phyloP scores from a whole-genome alignment of 2,329 filamentous ascomycete genomes.

The Pseudofabraea citricarpa region DNA sequence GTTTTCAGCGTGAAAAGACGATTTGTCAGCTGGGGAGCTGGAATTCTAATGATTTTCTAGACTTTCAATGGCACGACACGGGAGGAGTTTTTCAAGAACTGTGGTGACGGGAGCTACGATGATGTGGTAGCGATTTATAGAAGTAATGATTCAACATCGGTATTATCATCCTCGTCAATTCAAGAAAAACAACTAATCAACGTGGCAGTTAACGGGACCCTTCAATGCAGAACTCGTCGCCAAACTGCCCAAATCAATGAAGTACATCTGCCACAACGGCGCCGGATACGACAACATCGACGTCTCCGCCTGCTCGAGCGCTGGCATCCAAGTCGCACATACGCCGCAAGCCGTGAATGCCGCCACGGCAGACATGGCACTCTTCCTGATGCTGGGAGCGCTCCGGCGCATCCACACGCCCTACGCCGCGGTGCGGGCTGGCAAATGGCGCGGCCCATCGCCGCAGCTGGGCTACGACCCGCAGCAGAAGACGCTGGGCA shows the following conservation, averaged over 20 bases:
- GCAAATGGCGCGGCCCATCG: constrained; percentile 55
- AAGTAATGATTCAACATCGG: constrained; percentile 59
- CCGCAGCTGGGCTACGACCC: constrained; percentile 57
- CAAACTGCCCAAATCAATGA: constrained; percentile 44
- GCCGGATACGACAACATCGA: constrained; percentile 83
- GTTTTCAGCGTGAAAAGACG: too few species aligned
- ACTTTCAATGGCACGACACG: constrained; percentile 46
- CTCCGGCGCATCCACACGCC: constrained; percentile 63
- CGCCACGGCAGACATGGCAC: constrained; percentile 72
- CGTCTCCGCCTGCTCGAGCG: constrained; percentile 59
- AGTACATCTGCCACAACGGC: constrained; percentile 58
- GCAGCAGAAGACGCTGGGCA: constrained; percentile 69
- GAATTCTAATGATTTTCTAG: too few species aligned
- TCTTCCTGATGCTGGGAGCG: constrained; percentile 76
- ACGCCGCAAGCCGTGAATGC: constrained; percentile 73
- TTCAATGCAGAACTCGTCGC: constrained; percentile 65
- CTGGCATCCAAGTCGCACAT: constrained; percentile 65
- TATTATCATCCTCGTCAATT: too few species aligned
- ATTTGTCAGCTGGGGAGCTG: too few species aligned
- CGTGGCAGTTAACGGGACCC: constrained; percentile 49
- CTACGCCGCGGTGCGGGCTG: constrained; percentile 49
- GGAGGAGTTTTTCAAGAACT: constrained; percentile 63
- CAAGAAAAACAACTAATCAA: background rate
- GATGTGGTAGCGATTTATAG: constrained; percentile 63
- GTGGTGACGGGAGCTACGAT: constrained; percentile 56